Evolutionary conservation across 352 stramenopile genomes (phyloP), one percentile per base, ranked within the genome.

Genomic region (Phytopythium mirpurense): DNA sequence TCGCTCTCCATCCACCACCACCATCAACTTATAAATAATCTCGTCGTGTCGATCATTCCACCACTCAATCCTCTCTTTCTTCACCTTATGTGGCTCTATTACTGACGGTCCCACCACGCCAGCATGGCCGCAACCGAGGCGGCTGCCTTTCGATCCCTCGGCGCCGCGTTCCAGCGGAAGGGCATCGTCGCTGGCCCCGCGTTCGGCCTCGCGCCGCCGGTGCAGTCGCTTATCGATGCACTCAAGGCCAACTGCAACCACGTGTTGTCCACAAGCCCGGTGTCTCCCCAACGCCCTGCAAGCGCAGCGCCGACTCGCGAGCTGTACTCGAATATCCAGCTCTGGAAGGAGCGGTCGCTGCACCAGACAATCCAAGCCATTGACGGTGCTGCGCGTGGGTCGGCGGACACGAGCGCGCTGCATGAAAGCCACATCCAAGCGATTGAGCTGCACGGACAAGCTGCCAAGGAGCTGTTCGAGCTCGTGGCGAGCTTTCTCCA

Each of bases 291-390:
- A 32, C 8, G 4, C 2, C 41, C 43, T 57, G 4, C 26, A 21
- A 31, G 15, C 23, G 14, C 23, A 9, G 23, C 15, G 1, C 27
- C 26, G 21, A 41, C 48, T 32, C 34, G 29, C 44, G 56, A 68
- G 12, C 55, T 72, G 14, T 61, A 63, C 21, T 70, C 65, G 19
- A 56, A 29, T 19, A 59, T 85, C 14, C 76, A 87, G 60, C 60
- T 82, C 3, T 87, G 73, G 71, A 84, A 85, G 34, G 76, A 87
- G 57, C 59, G 76, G 16, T 83, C 76, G 12, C 44, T 87, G 23
- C 65, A 85, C 26, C 71, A 80, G 42, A 81, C 69, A 3, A 60
- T 87, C 5, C 62, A 82, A 43, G 54, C 62, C 14, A 57, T 87
- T 7, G 76, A 86, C 7, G 47, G 34, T 50, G 51, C 26, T 19